Evolutionary conservation across 2,329 filamentous ascomycete species (phyloP), one percentile per base, ranked within the genome.

Genomic region (Penicillium sp.): DNA sequence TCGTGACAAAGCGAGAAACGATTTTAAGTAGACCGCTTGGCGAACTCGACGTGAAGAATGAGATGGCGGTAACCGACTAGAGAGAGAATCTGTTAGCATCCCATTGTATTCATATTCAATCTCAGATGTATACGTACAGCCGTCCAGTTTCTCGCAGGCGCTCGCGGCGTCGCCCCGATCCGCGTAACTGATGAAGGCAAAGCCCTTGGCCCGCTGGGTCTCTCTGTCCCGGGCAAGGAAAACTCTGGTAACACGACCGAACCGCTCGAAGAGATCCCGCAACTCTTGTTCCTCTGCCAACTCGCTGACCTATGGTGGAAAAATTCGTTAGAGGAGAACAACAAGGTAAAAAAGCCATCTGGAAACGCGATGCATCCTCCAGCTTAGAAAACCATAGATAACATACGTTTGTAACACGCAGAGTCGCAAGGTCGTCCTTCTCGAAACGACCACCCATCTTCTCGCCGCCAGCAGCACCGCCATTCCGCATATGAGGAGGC

Each of bases 211-310:
- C 74, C 93, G 81, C 58, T 92, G 90, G 40, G 94, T 99, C 69
- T 99, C 94, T 73, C 94, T 84, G 80, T 99, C 94, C 84, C 97
- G 97, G 69, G 94, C 94, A 70, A 99, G 79, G 83, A 99, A 99
- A 49, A 99, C 94, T 76, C 94, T 87, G 54, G 93, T 97, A 72
- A 99, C 94, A 66, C 92, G 90, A 71, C 94, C 94, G 75, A 94
- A 97, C 66, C 94, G 87, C 81, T 96, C 92, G 82, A 99, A 99
- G 86, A 99, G 92, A 75, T 96, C 92, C 73, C 94, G 90, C 65
- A 99, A 83, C 77, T 99, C 94, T 74, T 85, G 81, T 78, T 99
- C 94, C 77, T 99, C 94, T 63, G 94, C 94, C 83, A 97, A 89
- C 77, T 99, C 94, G 75, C 90, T 96, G 61, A 96, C 90, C 90